Base-by-base conservation (phyloP, 2,329 filamentous ascomycete genomes). In the Paecilomyces sp. region DNA sequence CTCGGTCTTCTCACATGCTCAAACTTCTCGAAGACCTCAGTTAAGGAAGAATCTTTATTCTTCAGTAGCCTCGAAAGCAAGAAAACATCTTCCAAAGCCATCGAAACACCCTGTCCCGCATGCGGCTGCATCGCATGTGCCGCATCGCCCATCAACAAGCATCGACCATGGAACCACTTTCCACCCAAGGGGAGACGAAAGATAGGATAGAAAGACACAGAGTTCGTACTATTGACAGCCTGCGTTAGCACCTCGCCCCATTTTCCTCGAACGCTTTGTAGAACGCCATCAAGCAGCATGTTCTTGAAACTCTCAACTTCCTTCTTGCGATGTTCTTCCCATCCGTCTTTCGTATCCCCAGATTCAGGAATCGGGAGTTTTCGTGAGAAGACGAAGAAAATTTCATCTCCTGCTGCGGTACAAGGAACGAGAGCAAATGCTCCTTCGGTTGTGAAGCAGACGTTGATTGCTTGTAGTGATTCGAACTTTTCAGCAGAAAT, bases 101-200 rank as follows among this genome's bases (percentile, higher is more conserved):
- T 82, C 9, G 77, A 80, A 0, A 79, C 77, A 0, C 82, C 82
- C 67, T 84, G 82, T 2, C 81, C 80, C 1, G 76, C 76, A 64
- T 72, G 71, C 5, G 72, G 70, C n/a, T 63, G 64, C 68, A 72
- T 72, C 0, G 70, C 71, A 63, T 73, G 71, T 2, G 67, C 72
- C 11, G 71, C 70, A 57, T 74, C 72, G 0, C 72, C 72, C 6
- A 73, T 56, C 31, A 74, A 54, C 1, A 71, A 69, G 3, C 80
- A 75, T 1, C 78, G 68, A 1, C 59, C 58, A 13, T 62, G 69
- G 22, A 55, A 67, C 74, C 74, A 76, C 8, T 54, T 60, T 0
- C 72, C 68, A 0, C 70, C 71, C 5, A 65, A 61, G 0, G 74
- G 72, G 9, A 76, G 66, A 60, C 68, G 70, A 55, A 69, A 74